Conservation (phyloP, 768 basidiomycete species). For the Boletus subparvulus region DNA sequence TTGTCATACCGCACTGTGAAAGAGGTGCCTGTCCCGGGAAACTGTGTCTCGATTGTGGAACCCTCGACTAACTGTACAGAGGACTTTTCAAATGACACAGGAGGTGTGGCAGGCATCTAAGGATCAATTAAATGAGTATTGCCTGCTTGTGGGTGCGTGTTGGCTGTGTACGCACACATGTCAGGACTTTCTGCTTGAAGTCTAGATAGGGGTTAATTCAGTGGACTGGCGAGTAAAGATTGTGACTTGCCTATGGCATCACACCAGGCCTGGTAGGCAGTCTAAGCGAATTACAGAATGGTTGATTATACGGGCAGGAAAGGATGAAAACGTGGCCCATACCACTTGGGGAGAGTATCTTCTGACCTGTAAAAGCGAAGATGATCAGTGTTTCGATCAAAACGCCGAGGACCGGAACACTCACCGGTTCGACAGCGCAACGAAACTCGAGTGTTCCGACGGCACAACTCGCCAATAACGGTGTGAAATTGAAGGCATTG, state of each 20-base stretch:
- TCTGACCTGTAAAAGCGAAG: slow-evolving; percentile 42
- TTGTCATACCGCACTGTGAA: slow-evolving; percentile 76
- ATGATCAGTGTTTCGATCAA: slow-evolving; percentile 4
- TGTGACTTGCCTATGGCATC: slow-evolving; percentile 57
- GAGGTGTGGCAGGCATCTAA: slow-evolving; percentile 66
- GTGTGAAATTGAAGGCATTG: slow-evolving; percentile 42
- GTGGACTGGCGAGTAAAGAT: neutral
- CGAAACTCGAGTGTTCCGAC: slow-evolving; percentile 86
- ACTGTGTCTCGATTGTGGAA: slow-evolving; percentile 18
- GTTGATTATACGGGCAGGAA: neutral
- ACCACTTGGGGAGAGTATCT: slow-evolving; percentile 58
- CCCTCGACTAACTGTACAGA: slow-evolving; percentile 10
- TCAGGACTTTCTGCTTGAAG: slow-evolving; percentile 56
- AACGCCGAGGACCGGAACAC: slow-evolving; percentile 21
- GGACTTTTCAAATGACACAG: slow-evolving; percentile 34
- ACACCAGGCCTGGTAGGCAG: slow-evolving; percentile 73
- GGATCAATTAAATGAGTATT: neutral
- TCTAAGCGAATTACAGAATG: slow-evolving; percentile 33
- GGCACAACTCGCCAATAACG: slow-evolving; percentile 54
- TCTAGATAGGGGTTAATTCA: slow-evolving; percentile 38
- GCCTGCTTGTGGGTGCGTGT: neutral
- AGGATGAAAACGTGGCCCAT: slow-evolving; percentile 17
- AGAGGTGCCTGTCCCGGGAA: slow-evolving; percentile 30
- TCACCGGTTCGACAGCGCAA: slow-evolving; percentile 76
- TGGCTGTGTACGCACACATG: slow-evolving; percentile 51